These are phyloP conservation scores for Sarcomyxa edulis DNA, from an alignment of 768 basidiomycete species.

Conservation along the genomic window DNA sequence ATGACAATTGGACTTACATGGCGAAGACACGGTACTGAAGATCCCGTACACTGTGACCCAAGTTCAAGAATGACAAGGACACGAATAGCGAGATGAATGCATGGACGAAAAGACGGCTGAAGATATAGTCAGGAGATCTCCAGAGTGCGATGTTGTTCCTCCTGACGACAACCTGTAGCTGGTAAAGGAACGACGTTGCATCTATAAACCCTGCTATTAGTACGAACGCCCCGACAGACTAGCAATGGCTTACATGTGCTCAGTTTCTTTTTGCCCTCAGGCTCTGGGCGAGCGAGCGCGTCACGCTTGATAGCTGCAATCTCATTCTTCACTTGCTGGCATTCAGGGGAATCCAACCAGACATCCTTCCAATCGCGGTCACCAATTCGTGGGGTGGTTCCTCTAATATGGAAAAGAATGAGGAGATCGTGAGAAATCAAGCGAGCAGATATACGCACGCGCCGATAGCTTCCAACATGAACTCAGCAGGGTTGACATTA, in stretches of 20 bases:
- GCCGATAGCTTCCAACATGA: slow-evolving; percentile 83
- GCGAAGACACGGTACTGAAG: slow-evolving; percentile 80
- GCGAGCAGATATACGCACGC: slow-evolving; percentile 58
- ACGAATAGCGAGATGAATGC: slow-evolving; percentile 65
- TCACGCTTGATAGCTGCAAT: slow-evolving; percentile 42
- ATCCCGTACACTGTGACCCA: slow-evolving; percentile 59
- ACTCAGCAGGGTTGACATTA: slow-evolving; percentile 77
- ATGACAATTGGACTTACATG: slow-evolving; percentile 48
- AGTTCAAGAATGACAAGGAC: slow-evolving; percentile 74
- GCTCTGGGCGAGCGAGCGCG: slow-evolving; percentile 36
- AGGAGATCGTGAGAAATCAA: neutral
- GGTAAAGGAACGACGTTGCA: slow-evolving; percentile 72
- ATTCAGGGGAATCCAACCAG: slow-evolving; percentile 75
- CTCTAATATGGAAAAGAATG: slow-evolving; percentile 64
- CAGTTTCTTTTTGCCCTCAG: slow-evolving; percentile 32
- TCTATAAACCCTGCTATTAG: too few species aligned
- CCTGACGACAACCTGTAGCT: slow-evolving; percentile 60
- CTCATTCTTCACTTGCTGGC: slow-evolving; percentile 30
- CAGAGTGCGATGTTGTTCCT: slow-evolving; percentile 72
- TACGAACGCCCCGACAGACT: neutral
- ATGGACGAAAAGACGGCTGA: slow-evolving; percentile 75
- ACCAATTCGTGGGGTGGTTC: slow-evolving; percentile 65
- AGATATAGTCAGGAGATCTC: slow-evolving; percentile 84
- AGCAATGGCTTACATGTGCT: slow-evolving; percentile 38
- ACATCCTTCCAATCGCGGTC: slow-evolving; percentile 83